Evolutionary conservation across 805 yeast species (phyloP).

Genomic region (Metschnikowia shivogae): DNA sequence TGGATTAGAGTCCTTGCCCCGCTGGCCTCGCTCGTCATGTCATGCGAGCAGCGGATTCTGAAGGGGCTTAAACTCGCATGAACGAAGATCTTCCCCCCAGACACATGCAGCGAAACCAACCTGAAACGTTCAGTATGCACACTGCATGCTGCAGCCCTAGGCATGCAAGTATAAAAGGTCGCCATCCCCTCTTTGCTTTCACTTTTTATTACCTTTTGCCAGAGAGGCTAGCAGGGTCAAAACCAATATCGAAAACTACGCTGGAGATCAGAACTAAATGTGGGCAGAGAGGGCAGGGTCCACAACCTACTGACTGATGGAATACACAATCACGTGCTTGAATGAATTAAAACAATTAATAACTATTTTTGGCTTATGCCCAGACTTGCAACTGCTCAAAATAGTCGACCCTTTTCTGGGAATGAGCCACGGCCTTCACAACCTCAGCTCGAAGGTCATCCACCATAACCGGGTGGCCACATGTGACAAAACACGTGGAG

Average conservation of each 20-base stretch:
- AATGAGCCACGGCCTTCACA: conserved; percentile 7
- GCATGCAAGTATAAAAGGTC: not conserved
- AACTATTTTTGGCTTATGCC: conserved; percentile 15
- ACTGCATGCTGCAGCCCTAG: not conserved
- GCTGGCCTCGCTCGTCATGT: too few relatives aligned
- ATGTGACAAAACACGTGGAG: conserved; percentile 23
- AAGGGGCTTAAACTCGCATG: too few relatives aligned
- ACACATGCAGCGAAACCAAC: too few relatives aligned
- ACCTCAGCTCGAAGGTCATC: conserved; percentile 25
- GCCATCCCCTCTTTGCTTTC: too few relatives aligned
- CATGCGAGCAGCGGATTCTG: too few relatives aligned
- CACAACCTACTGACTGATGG: not conserved
- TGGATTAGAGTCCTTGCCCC: not conserved
- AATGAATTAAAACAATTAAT: not conserved
- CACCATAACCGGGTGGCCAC: conserved; percentile 34
- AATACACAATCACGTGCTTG: not conserved
- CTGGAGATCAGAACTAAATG: too few relatives aligned
- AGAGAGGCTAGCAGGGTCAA: too few relatives aligned
- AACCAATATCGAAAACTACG: too few relatives aligned
- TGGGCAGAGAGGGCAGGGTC: not conserved
- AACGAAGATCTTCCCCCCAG: too few relatives aligned
- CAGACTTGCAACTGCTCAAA: conserved; percentile 22
- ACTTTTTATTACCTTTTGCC: too few relatives aligned
- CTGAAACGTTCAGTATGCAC: too few relatives aligned
- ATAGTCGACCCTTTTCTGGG: conserved; percentile 12